A percentile compares a stretch with the other conserved stretches of the same genome.
phyloP scores from a whole-genome alignment of 495 filamentous ascomycete species.

The Amphirosellinia nigrospora region DNA sequence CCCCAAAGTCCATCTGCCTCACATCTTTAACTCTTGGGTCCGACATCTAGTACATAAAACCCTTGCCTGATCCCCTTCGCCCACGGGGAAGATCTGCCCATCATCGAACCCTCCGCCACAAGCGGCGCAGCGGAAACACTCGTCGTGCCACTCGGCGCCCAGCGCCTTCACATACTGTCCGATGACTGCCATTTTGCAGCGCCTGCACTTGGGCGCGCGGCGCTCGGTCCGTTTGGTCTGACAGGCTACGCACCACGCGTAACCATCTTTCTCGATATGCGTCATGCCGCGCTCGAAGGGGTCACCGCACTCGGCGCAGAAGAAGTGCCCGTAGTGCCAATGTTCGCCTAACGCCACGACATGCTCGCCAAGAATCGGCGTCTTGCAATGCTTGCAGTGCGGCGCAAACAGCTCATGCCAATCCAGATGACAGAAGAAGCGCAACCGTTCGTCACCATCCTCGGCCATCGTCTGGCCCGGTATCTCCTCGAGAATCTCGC shows the following conservation, averaged over 20 bases:
- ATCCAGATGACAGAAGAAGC: slow-evolving; percentile 97
- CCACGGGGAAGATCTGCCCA: slow-evolving; percentile 61
- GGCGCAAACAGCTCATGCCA: slow-evolving; percentile 96
- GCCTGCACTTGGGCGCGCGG: slow-evolving; percentile 78
- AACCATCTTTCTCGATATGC: slow-evolving; percentile 98
- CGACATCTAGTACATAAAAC: slow-evolving; percentile 59
- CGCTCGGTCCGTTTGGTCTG: slow-evolving; percentile 84
- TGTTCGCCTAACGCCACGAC: slow-evolving; percentile 90
- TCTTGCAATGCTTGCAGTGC: slow-evolving; percentile 94
- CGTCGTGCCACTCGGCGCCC: slow-evolving; percentile 91
- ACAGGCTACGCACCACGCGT: slow-evolving; percentile 95
- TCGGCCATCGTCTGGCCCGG: slow-evolving; percentile 66
- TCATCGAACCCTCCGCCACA: slow-evolving; percentile 61
- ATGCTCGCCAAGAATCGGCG: slow-evolving; percentile 96
- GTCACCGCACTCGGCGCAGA: slow-evolving; percentile 98
- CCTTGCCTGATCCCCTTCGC: slow-evolving; percentile 47
- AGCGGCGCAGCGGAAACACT: slow-evolving; percentile 81
- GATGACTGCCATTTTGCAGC: slow-evolving; percentile 82
- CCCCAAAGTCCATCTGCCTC: slow-evolving; percentile 8
- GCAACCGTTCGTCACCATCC: slow-evolving; percentile 69
- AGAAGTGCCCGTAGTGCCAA: slow-evolving; percentile 99
- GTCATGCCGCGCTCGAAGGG: slow-evolving; percentile 82
- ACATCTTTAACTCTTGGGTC: slow-evolving; percentile 57
- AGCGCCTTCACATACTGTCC: slow-evolving; percentile 86
- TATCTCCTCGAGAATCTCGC: slow-evolving; percentile 63